Percentiles rank a stretch among this genome's conserved stretches.
These are phyloP conservation scores for Phytopythium kandeliae DNA, from an alignment of 352 stramenopile species.

Conservation along the genomic window DNA sequence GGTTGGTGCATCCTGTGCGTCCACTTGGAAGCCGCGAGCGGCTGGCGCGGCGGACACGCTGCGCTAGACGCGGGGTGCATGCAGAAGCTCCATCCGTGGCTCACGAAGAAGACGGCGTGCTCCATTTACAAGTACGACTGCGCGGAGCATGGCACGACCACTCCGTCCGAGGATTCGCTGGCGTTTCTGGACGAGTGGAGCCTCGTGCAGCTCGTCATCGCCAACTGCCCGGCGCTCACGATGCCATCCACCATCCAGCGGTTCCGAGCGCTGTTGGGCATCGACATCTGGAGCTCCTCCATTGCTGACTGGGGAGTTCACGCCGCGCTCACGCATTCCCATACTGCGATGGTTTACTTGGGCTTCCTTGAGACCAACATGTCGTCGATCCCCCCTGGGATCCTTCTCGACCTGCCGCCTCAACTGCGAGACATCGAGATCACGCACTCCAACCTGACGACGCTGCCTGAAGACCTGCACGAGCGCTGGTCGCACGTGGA, in stretches of 20 bases:
- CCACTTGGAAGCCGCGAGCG: neutral
- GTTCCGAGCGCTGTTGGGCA: slow-evolving; percentile 13
- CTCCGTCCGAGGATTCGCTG: slow-evolving; percentile 3
- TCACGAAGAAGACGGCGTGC: slow-evolving; percentile 9
- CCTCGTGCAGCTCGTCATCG: slow-evolving; percentile 14
- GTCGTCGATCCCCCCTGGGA: slow-evolving; percentile 6
- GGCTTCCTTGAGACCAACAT: slow-evolving; percentile 14
- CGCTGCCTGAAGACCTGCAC: slow-evolving; percentile 14
- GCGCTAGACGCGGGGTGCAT: neutral
- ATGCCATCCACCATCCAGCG: slow-evolving; percentile 10
- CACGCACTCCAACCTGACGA: slow-evolving; percentile 11
- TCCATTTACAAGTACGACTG: slow-evolving; percentile 13
- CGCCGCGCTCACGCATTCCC: slow-evolving; percentile 5
- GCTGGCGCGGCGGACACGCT: neutral
- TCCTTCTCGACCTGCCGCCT: slow-evolving; percentile 10
- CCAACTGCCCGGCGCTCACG: slow-evolving; percentile 13
- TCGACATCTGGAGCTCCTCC: slow-evolving; percentile 23
- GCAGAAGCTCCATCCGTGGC: slow-evolving; percentile 5
- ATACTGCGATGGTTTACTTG: slow-evolving; percentile 15
- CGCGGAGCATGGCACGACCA: slow-evolving; percentile 10
- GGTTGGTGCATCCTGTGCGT: slow-evolving; percentile 1
- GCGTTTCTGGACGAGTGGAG: slow-evolving; percentile 7
- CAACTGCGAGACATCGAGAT: slow-evolving; percentile 19
- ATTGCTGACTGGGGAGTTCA: slow-evolving; percentile 10
- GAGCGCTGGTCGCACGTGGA: slow-evolving; percentile 6